These are phyloP conservation scores for Heliamphora ciliata DNA, from an alignment of 179 eudicot genomes.

Conservation along the genomic window DNA sequence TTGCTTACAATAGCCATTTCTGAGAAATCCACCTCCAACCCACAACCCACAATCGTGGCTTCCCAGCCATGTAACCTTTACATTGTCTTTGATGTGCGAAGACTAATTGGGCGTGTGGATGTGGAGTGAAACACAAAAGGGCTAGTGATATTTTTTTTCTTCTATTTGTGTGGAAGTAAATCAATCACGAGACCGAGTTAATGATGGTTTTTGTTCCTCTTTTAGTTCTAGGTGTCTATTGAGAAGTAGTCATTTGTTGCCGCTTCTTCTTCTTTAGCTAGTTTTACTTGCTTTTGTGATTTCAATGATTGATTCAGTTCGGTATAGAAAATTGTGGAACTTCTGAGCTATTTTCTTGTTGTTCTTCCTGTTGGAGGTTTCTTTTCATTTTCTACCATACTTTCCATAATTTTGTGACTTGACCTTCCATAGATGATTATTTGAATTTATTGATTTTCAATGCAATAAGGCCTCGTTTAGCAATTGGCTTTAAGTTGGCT, in stretches of 20 bases:
- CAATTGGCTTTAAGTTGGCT: too few relatives aligned
- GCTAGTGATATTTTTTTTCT: background rate
- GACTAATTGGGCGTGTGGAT: background rate
- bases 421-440: background rate
- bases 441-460: background rate
- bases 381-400: background rate
- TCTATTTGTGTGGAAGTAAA: background rate
- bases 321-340: too few relatives aligned
- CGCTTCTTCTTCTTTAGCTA: too few relatives aligned
- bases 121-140: background rate
- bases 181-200: background rate
- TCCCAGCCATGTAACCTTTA: background rate
- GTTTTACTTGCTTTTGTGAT: too few relatives aligned
- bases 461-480: too few relatives aligned
- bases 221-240: background rate
- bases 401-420: background rate
- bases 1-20: too few relatives aligned
- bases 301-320: too few relatives aligned
- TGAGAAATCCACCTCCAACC: too few relatives aligned
- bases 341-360: too few relatives aligned
- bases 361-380: too few relatives aligned
- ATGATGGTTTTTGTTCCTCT: background rate
- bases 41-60: too few relatives aligned
- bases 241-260: background rate
- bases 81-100: background rate